These are phyloP conservation scores for Nicotiana otophora DNA, from an alignment of 257 asterid genomes.

Conservation along the genomic window DNA sequence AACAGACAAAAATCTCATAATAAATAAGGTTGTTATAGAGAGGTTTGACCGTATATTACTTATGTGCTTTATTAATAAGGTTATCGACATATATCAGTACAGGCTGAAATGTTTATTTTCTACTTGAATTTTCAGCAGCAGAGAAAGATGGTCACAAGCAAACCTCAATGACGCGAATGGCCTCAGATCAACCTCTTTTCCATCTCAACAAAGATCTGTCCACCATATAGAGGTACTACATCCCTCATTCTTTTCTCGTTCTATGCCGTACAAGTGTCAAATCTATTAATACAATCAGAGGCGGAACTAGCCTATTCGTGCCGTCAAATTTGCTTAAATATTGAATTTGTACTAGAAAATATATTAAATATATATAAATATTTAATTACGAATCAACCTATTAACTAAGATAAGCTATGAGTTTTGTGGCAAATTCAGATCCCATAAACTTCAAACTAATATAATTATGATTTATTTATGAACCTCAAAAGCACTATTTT, in stretches of 20 bases:
- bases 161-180: constrained; percentile 40
- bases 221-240: constrained; percentile 40
- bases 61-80: background rate
- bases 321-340: no score
- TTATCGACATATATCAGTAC: background rate
- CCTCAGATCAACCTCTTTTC: constrained; percentile 48
- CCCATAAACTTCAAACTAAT: no score
- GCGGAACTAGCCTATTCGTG: no score
- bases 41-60: background rate
- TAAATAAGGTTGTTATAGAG: accelerated
- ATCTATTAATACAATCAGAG: no score
- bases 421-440: no score
- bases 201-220: constrained; percentile 38
- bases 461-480: no score
- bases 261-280: background rate
- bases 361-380: no score
- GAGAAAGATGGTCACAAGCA: constrained; percentile 62
- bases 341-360: no score
- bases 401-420: no score
- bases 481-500: no score
- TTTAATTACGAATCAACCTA: no score
- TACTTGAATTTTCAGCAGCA: constrained; percentile 34
- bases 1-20: no score
- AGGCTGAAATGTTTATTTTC: background rate
- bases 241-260: background rate